Percentiles rank a stretch among this genome's conserved stretches.
These are phyloP conservation scores for Stagonosporopsis vannaccii DNA, from an alignment of 2,329 filamentous ascomycete species.

Conservation along the genomic window DNA sequence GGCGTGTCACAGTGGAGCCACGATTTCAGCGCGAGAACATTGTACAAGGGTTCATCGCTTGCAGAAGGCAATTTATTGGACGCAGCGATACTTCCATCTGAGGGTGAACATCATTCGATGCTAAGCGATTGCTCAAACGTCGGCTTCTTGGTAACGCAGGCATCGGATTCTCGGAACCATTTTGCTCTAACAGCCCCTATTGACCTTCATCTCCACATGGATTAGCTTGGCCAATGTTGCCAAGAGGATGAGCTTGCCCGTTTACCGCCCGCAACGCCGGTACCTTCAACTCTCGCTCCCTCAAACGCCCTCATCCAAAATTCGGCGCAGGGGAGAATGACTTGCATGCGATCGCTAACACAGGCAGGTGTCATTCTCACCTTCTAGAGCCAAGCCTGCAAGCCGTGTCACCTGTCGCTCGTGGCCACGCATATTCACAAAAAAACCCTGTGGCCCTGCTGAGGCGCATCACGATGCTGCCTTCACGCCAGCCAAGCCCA, in stretches of 20 bases:
- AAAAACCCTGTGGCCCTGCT: background rate
- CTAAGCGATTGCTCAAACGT: constrained; percentile 17
- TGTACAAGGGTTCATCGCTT: constrained; percentile 2
- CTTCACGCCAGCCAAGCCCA: constrained; percentile 10
- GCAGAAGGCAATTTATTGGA: constrained; percentile 9
- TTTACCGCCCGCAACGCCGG: constrained; percentile 13
- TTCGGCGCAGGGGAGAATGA: constrained; percentile 2
- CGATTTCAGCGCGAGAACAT: constrained; percentile 4
- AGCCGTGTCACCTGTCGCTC: background rate
- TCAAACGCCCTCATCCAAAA: constrained; percentile 4
- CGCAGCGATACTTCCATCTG: background rate
- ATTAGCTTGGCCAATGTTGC: constrained; percentile 15
- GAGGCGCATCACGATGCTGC: constrained; percentile 1
- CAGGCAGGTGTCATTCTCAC: constrained; percentile 5
- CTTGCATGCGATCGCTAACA: constrained; percentile 3
- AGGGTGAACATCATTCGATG: constrained; percentile 9
- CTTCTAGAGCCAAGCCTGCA: background rate
- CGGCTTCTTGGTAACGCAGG: constrained; percentile 3
- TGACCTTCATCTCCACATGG: constrained; percentile 19
- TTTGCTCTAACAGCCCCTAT: constrained; percentile 17
- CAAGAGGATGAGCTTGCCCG: constrained; percentile 12
- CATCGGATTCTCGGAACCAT: background rate
- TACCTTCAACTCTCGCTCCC: constrained; percentile 2
- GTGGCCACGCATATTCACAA: background rate
- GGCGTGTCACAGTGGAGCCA: constrained; percentile 11